Percentiles rank a stretch among this genome's conserved stretches.
Evolutionary conservation across 2,329 filamentous ascomycete species (phyloP).

Genomic region (Teratosphaeria pseudoeucalypti): DNA sequence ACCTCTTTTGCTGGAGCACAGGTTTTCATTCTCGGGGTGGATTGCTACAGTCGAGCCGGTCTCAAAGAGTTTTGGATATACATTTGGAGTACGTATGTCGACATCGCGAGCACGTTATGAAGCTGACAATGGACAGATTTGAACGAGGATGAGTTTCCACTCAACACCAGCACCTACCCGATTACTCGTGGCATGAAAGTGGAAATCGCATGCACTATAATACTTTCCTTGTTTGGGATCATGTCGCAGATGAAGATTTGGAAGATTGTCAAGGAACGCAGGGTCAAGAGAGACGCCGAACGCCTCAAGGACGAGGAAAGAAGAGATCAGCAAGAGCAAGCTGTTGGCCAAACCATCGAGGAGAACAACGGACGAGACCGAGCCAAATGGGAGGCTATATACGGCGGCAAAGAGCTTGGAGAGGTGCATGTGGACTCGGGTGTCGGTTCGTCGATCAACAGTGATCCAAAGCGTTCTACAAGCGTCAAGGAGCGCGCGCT

Average conservation of each 20-base stretch:
- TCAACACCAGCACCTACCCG: conserved; percentile 67
- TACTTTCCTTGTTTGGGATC: conserved; percentile 64
- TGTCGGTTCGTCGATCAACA: conserved; percentile 32
- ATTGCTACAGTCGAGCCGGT: conserved; percentile 82
- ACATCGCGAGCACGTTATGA: not conserved
- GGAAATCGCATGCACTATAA: conserved; percentile 66
- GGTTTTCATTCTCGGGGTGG: conserved; percentile 68
- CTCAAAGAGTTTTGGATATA: conserved; percentile 96
- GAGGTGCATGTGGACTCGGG: conserved; percentile 41
- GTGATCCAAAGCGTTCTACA: conserved; percentile 24
- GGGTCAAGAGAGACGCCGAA: conserved; percentile 36
- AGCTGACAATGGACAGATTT: conserved; percentile 37
- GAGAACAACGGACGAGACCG: conserved; percentile 51
- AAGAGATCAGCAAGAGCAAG: conserved; percentile 56
- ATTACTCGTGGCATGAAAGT: conserved; percentile 77
- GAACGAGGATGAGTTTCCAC: conserved; percentile 70
- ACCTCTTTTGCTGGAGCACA: conserved; percentile 79
- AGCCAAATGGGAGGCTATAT: conserved; percentile 64
- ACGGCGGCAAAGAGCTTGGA: conserved; percentile 48
- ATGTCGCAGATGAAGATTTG: conserved; percentile 80
- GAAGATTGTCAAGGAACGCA: conserved; percentile 58
- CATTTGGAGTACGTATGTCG: conserved; percentile 55
- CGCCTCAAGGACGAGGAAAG: conserved; percentile 46
- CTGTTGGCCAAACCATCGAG: conserved; percentile 57
- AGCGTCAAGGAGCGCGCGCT: conserved; percentile 27